A percentile compares a stretch with the other conserved stretches of the same genome.
Evolutionary conservation across 305 asterid species (phyloP).

Genomic region (Solanum chacoense): DNA sequence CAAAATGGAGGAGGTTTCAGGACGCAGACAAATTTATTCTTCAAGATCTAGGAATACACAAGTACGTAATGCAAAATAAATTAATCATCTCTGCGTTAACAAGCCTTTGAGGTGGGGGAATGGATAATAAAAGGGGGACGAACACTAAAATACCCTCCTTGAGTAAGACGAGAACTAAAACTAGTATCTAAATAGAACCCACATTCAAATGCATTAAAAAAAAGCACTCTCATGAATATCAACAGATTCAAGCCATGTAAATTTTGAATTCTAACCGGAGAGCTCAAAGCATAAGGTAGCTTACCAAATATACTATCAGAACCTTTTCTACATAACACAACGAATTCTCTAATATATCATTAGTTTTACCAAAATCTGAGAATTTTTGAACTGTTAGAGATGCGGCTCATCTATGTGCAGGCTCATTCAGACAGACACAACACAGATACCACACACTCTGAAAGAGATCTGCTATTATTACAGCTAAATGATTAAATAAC

Average conservation of each 20-base stretch:
- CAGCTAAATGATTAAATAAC: background rate
- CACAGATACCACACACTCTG: background rate
- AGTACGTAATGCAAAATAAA: background rate
- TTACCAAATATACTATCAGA: background rate
- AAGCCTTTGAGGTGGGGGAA: background rate
- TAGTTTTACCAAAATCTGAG: background rate
- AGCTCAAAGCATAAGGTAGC: background rate
- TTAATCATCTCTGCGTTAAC: background rate
- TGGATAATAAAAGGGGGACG: background rate
- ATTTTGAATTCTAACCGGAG: background rate
- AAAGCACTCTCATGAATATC: background rate
- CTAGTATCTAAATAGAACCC: background rate
- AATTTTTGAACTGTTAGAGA: background rate
- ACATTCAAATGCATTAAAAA: background rate
- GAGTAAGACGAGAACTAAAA: background rate
- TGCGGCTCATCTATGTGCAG: background rate
- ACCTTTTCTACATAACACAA: background rate
- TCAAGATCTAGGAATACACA: background rate
- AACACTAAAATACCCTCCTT: background rate
- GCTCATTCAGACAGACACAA: background rate
- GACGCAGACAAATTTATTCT: background rate
- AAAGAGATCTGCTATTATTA: background rate
- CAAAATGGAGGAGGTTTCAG: background rate
- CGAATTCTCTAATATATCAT: background rate
- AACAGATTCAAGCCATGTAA: background rate